Base-by-base conservation (phyloP, 805 yeast species). In the Myxozyma melibiosi region DNA sequence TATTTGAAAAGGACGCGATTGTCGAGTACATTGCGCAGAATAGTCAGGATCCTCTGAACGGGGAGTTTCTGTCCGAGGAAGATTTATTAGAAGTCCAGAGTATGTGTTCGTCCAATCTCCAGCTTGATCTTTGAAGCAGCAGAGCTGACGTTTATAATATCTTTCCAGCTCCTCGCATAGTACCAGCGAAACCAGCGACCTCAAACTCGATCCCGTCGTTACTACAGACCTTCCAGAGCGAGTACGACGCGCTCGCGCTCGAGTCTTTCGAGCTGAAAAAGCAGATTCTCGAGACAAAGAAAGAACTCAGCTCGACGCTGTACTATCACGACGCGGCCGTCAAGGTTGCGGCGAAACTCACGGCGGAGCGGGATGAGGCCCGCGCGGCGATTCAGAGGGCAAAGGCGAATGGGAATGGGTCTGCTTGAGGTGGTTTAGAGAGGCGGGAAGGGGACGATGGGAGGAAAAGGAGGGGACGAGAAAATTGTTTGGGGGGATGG, bases 271-370 rank as follows among this genome's bases (percentile, higher is more conserved):
- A 84, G 40, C 74, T 90, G 60, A 78, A 92, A 61, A 86, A 87
- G 68, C 89, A 86, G 64, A 74, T 90, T 30, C 80, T 78, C 51
- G 75, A 76, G 20, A 77, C 90, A 0, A 80, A 85, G 53, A 82
- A 86, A 63, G 91, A 89, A 66, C 74, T 91, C 44, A 84, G 94
- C 27, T 74, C 85, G 2, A 85, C 96, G 0, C 73, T 90, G 34
- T 90, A 89, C 67, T 86, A 84, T 66, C 88, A 88, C 62, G 97
- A 90, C 69, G 96, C 97, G 0, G 96, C 96, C 2, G 84, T 88
- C 1, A 75, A 90, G 55, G 96, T 91, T 1, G 95, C 94, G 0
- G 84, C 96, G 0, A 78, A 78, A 30, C 83, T 89, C 1, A 74
- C 85, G 16, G 77, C 78, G 52, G 96, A 90, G 65, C 74, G 90